phyloP scores from a whole-genome alignment of 1,139 yeast species.

The Debaryomycetaceae sp. region DNA sequence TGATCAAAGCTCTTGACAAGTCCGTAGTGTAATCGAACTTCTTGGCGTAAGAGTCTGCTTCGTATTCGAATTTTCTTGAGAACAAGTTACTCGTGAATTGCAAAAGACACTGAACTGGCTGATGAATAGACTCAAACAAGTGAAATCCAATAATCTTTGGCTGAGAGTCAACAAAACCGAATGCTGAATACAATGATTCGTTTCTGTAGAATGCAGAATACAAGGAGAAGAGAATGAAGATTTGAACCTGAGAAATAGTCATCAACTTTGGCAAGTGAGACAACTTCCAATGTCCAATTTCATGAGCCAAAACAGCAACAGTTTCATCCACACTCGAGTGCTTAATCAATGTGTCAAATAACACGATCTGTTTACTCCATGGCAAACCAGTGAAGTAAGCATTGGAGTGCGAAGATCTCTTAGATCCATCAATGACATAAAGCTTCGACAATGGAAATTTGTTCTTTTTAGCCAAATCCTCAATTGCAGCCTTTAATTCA shows the following conservation, averaged over 20 bases:
- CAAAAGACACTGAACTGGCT: slow-evolving; percentile 70
- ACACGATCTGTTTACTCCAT: slow-evolving; percentile 92
- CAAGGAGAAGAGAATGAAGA: slow-evolving; percentile 61
- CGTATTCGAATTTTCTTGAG: slow-evolving; percentile 84
- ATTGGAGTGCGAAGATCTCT: slow-evolving; percentile 92
- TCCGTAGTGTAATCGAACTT: slow-evolving; percentile 67
- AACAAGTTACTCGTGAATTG: slow-evolving; percentile 66
- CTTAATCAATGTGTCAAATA: slow-evolving; percentile 84
- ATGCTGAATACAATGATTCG: slow-evolving; percentile 68
- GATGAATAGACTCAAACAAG: slow-evolving; percentile 68
- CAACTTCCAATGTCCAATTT: slow-evolving; percentile 95
- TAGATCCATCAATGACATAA: slow-evolving; percentile 91
- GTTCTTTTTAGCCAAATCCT: slow-evolving; percentile 68
- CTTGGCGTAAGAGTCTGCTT: slow-evolving; percentile 87
- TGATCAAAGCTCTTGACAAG: slow-evolving; percentile 70
- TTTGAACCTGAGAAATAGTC: slow-evolving; percentile 58
- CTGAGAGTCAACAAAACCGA: slow-evolving; percentile 64
- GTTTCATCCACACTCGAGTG: slow-evolving; percentile 76
- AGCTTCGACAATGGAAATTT: slow-evolving; percentile 83
- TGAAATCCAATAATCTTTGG: slow-evolving; percentile 82
- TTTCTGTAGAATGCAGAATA: slow-evolving; percentile 81
- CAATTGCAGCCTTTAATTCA: slow-evolving; percentile 78
- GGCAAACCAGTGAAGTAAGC: slow-evolving; percentile 96
- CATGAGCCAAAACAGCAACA: slow-evolving; percentile 94
- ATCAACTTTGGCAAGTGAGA: slow-evolving; percentile 78